Evolutionary conservation across 306 rosid genomes (phyloP), one percentile per base, ranked within the genome.

Genomic region (Purshia tridentata): DNA sequence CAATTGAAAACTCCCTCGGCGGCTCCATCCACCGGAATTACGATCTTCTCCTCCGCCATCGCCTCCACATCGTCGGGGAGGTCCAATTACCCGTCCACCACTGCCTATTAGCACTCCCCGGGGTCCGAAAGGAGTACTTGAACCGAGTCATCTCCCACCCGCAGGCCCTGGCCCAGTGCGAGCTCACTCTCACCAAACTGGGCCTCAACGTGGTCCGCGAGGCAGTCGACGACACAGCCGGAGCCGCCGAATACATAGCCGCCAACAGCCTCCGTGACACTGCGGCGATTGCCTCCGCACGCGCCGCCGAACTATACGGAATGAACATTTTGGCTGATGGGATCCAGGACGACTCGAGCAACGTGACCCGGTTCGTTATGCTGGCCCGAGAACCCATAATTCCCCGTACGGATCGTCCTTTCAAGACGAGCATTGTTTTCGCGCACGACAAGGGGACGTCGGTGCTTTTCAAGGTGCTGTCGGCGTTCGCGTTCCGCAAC

Each of bases 51-150:
- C 98, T 94, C 80, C 96, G 98, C 9, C 98, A 94, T 78, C 95
- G 96, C 9, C 98, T 94, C 72, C 98, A 94, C 78, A 94, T 94
- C 81, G 98, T 94, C 55, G 98, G 97, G 3, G 97, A 94, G 76
- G 98, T 94, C 6, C 98, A 94, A 53, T 80, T 91, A 4, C 90
- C 97, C 0, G 98, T 94, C 6, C 97, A 94, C 68, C 98, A 94
- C 92, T 94, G 98, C 83, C 98, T 94, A 44, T 75, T 94, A 1
- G 89, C 98, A 0, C 86, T 91, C 18, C 98, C 98, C 0, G 96
- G 97, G 3, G 86, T 89, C 55, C 78, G 96, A 0, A 91, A 89
- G 18, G 97, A 94, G 16, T 94, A 75, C 72, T 77, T 94, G 18
- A 88, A 72, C 74, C 86, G 98, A 20, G 96, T 94, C 44, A 94